phyloP scores from a whole-genome alignment of 2,329 filamentous ascomycete genomes.

The Cladobotryum mycophilum region DNA sequence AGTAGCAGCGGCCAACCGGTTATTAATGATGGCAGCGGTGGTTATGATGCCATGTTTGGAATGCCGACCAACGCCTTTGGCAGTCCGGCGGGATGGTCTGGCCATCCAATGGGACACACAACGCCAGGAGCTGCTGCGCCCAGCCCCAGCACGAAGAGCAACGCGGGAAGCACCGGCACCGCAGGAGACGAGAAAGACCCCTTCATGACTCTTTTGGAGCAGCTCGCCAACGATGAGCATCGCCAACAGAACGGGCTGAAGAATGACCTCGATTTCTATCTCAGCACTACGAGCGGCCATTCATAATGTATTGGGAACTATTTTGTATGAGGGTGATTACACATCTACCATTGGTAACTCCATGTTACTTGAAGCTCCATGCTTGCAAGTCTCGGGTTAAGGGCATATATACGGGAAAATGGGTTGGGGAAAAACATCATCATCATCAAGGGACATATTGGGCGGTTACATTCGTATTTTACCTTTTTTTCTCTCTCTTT shows the following conservation, averaged over 20 bases:
- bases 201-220: slow-evolving; percentile 71
- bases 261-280: slow-evolving; percentile 73
- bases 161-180: slow-evolving; percentile 43
- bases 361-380: too few relatives aligned
- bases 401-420: too few relatives aligned
- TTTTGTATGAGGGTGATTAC: neutral
- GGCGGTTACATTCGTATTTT: too few relatives aligned
- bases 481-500: too few relatives aligned
- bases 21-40: slow-evolving; percentile 27
- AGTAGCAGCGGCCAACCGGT: slow-evolving; percentile 10
- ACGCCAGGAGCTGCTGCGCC: slow-evolving; percentile 17
- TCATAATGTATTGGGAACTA: neutral
- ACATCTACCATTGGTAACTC: too few relatives aligned
- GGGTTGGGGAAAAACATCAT: too few relatives aligned
- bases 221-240: slow-evolving; percentile 76
- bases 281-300: slow-evolving; percentile 30
- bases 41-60: slow-evolving; percentile 55
- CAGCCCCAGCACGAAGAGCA: slow-evolving; percentile 44
- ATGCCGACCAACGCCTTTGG: slow-evolving; percentile 47
- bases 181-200: slow-evolving; percentile 67
- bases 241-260: slow-evolving; percentile 53
- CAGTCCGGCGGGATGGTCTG: slow-evolving; percentile 47
- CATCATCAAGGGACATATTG: too few relatives aligned
- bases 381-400: too few relatives aligned
- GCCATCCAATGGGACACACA: slow-evolving; percentile 16